Evolutionary conservation across 1,284 basidiomycete species (phyloP).

Genomic region (Moesziomyces sp.): DNA sequence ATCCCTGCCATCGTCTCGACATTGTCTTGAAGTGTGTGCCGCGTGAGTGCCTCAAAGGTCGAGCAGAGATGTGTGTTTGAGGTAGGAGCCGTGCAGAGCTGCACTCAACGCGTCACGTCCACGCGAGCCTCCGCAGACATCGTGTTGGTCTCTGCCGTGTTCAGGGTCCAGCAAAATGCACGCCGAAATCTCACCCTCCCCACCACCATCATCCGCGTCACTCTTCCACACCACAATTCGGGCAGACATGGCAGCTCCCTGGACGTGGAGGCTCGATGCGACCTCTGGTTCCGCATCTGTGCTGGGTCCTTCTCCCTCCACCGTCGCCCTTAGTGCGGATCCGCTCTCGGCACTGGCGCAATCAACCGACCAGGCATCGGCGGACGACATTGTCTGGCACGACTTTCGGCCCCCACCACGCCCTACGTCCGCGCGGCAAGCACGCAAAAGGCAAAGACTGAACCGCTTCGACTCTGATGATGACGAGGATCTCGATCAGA

Average conservation of each 20-base stretch:
- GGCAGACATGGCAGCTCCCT: slow-evolving; percentile 9
- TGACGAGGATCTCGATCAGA: background rate
- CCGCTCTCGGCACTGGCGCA: slow-evolving; percentile 25
- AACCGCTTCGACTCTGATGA: slow-evolving; percentile 15
- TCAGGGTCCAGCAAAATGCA: slow-evolving; percentile 14
- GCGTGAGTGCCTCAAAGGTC: background rate
- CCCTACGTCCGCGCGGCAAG: background rate
- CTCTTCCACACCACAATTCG: background rate
- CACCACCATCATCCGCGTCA: background rate
- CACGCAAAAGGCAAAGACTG: slow-evolving; percentile 14
- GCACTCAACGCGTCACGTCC: slow-evolving; percentile 26
- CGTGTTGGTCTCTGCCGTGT: slow-evolving; percentile 9
- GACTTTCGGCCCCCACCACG: slow-evolving; percentile 8
- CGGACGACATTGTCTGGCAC: slow-evolving; percentile 30
- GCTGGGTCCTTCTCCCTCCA: slow-evolving; percentile 15
- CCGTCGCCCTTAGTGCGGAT: slow-evolving; percentile 1
- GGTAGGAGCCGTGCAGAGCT: too few species aligned
- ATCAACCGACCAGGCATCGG: background rate
- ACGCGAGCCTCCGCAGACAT: background rate
- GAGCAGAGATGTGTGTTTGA: too few species aligned
- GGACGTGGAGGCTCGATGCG: slow-evolving; percentile 31
- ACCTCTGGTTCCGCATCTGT: slow-evolving; percentile 11
- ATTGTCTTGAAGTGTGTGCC: too few species aligned
- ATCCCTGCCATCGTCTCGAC: background rate
- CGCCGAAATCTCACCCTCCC: slow-evolving; percentile 4